Evolutionary conservation across 164 flowering plant genomes (phyloP), one percentile per base, ranked within the genome.

Genomic region (Magnolia officinalis): DNA sequence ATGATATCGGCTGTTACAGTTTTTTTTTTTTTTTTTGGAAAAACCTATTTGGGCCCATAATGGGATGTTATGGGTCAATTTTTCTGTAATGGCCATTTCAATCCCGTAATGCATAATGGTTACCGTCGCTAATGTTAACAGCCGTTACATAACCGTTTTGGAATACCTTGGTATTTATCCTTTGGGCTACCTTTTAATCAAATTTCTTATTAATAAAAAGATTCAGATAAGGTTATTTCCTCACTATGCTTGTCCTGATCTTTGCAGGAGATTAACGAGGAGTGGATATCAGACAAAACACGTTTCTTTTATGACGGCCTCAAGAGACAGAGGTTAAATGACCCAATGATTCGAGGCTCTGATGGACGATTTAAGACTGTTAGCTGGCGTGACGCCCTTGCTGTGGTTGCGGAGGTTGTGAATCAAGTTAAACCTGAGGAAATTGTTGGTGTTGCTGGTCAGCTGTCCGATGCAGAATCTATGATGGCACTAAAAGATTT

Each of bases 261-360:
- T 79, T 75, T 86, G 78, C 90, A 96, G 99, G 99, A 96, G 72
- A 91, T 96, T 64, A 96, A 96, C 79, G 99, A 96, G 84, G 99
- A 96, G 71, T 94, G 99, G 99, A 94, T 96, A 83, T 96, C 99
- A 78, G 99, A 96, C 82, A 96, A 96, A 79, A 96, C 98, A 63
- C 96, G 99, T n/a, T 96, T 96, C 79, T 94, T 85, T 74, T 96
- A 94, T 84, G 99, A 96, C 86, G 99, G 99, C 71, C 82, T 96
- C 84, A 96, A 96, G 87, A 90, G 99, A 82, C 99, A 96, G 83
- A 85, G 99, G 78, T 81, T 96, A 31, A 96, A 92, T 83, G 99
- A 96, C 73, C 98, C 99, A 19, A 96, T 96, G 99, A 88, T 94
- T 80, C 98, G 98, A 76, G 94, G 95, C 69, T 80, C 96, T 77